Conservation (phyloP, 192 early-diverging fungal genomes). For the Backusella macrospora region DNA sequence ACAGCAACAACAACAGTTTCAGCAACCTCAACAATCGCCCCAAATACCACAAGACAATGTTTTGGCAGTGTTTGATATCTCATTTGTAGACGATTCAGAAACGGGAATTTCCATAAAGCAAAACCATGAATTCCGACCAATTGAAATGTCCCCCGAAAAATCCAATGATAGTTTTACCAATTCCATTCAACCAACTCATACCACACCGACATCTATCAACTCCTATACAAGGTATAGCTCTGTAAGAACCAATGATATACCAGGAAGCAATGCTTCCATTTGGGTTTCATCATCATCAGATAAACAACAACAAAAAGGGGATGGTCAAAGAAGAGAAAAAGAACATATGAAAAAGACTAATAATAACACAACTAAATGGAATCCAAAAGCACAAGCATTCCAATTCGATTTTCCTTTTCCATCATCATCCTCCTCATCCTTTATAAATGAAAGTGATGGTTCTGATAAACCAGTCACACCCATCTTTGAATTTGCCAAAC, state of each 20-base stretch:
- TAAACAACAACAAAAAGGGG: neutral
- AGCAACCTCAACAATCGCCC: neutral
- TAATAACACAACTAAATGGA: neutral
- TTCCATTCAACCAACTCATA: neutral
- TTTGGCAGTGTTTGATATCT: neutral
- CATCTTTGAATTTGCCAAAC: neutral
- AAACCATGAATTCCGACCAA: neutral
- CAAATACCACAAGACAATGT: neutral
- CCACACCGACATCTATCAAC: neutral
- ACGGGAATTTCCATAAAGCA: neutral
- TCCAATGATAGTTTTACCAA: too few species aligned
- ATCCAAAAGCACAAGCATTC: neutral
- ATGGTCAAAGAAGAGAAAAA: neutral
- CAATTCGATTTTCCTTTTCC: neutral
- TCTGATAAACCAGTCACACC: neutral
- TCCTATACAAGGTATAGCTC: neutral
- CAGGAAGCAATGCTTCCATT: neutral
- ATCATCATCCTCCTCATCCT: neutral
- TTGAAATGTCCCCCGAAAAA: neutral
- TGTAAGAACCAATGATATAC: too few species aligned
- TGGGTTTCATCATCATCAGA: neutral
- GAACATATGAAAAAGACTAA: neutral
- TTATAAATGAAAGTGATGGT: neutral
- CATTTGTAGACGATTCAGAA: neutral
- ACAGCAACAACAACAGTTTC: neutral